Evolutionary conservation across 257 asterid genomes (phyloP), one percentile per base, ranked within the genome.

Genomic region (Cordia subcordata): DNA sequence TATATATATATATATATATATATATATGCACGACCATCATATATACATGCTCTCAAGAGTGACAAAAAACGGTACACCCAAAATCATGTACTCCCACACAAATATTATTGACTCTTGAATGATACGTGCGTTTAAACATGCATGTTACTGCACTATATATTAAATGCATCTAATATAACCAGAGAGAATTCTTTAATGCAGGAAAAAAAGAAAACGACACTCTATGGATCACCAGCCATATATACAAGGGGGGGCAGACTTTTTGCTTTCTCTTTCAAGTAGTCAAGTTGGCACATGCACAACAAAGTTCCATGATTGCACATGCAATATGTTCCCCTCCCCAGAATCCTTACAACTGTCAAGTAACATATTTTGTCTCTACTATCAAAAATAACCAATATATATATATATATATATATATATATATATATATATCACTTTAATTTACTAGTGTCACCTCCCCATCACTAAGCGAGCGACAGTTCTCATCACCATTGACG

Each of bases 301-400:
- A 54, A 58, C 56, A 55, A 57, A 42, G 44, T 42, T 71, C 61
- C 69, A 84, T 77, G 78, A 84, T 77, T 72, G 91, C 94, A 89
- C 94, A 86, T 84, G 95, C 75, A 64, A 49, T 40, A 37, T 83
- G 93, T 81, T 83, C 92, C 94, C 90, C 76, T 71, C 55, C 68
- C 77, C 74, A 76, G 64, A 66, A 76, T 72, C 83, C 57, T 54
- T 70, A 81, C 87, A 80, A 72, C 86, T 82, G 86, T 80, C 90
- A 74, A 68, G 22, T 73, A 46, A 22, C 79, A 55, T 73, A 35
- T 20, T 68, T 64, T 76, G 86, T 79, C 84, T 64, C 77, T 68
- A 57, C 62, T 69, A 47, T 79, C 66, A 65, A 64, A 77, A 77
- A 67, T 77, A 72, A 63, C 69, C 72, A 61, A 67, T 61, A 59